phyloP scores from a whole-genome alignment of 129 eudicot genomes.

The Chrysanthemum seticuspe region DNA sequence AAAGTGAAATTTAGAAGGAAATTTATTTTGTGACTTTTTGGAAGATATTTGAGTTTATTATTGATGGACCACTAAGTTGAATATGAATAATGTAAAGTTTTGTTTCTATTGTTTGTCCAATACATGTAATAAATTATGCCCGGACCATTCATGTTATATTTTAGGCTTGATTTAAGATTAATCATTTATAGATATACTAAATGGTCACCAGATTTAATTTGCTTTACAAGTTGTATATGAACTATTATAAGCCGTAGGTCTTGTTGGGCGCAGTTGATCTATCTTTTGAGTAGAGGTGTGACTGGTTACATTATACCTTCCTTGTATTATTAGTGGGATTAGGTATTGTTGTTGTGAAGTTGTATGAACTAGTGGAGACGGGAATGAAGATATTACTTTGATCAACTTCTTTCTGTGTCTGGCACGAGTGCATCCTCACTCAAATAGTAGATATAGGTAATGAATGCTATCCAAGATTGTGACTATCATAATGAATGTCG shows the following conservation, averaged over 20 bases:
- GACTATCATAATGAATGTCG: conserved; percentile 16
- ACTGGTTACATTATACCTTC: neutral
- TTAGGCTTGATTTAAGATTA: neutral
- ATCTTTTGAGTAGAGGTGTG: no score
- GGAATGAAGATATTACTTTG: conserved; percentile 8
- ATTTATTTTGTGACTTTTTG: neutral
- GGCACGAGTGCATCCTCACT: conserved; percentile 6
- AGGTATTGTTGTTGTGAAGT: neutral
- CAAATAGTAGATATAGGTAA: conserved; percentile 13
- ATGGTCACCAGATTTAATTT: no score
- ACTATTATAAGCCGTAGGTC: no score
- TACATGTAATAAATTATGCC: conserved; percentile 25
- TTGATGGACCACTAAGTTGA: conserved; percentile 35
- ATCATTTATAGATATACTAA: neutral
- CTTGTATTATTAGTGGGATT: neutral
- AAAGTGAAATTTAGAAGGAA: neutral
- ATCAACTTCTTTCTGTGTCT: conserved; percentile 13
- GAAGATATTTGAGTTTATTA: conserved; percentile 23
- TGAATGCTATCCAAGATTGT: conserved; percentile 2
- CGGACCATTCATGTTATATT: conserved; percentile 21
- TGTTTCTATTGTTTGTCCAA: conserved; percentile 21
- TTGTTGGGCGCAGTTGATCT: no score
- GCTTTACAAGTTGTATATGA: no score
- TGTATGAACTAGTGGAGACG: conserved; percentile 21
- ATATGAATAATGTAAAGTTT: conserved; percentile 10